Conservation (phyloP, 306 rosid species). For the Glycine latifolia region DNA sequence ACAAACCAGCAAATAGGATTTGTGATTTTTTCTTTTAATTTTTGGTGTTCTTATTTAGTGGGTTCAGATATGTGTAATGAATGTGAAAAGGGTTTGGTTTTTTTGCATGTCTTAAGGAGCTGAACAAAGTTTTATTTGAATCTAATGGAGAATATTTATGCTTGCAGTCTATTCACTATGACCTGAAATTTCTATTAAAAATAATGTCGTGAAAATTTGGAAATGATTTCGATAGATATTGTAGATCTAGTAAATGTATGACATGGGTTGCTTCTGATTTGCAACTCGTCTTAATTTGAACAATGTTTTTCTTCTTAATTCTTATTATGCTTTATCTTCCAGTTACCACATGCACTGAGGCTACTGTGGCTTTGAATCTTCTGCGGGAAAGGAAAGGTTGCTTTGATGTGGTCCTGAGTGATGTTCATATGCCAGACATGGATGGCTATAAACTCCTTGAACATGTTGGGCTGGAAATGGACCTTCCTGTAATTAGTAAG, state of each 20-base stretch:
- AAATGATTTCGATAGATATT: constrained; percentile 15
- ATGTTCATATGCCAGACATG: constrained; percentile 89
- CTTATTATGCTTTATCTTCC: constrained; percentile 35
- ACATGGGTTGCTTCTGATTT: constrained; percentile 17
- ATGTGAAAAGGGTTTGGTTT: constrained; percentile 1
- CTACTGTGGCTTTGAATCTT: constrained; percentile 74
- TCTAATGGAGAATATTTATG: neutral
- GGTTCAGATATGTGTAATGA: neutral
- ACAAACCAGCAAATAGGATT: neutral
- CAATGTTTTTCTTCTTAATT: constrained; percentile 3
- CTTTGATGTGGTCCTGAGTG: constrained; percentile 83
- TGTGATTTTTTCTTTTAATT: neutral
- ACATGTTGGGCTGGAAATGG: constrained; percentile 79
- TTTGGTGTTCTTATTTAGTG: neutral
- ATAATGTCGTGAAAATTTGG: neutral
- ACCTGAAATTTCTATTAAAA: too few relatives aligned
- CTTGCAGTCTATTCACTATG: constrained; percentile 4
- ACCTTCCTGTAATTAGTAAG: constrained; percentile 87
- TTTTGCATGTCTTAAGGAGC: constrained; percentile 9
- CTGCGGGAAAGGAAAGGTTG: constrained; percentile 73
- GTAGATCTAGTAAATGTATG: constrained; percentile 7
- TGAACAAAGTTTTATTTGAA: neutral
- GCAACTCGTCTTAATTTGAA: neutral
- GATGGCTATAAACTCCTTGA: constrained; percentile 83
- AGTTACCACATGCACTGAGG: constrained; percentile 73